These are phyloP conservation scores for Marasmius fiardii DNA, from an alignment of 1,284 basidiomycete species.

Conservation along the genomic window DNA sequence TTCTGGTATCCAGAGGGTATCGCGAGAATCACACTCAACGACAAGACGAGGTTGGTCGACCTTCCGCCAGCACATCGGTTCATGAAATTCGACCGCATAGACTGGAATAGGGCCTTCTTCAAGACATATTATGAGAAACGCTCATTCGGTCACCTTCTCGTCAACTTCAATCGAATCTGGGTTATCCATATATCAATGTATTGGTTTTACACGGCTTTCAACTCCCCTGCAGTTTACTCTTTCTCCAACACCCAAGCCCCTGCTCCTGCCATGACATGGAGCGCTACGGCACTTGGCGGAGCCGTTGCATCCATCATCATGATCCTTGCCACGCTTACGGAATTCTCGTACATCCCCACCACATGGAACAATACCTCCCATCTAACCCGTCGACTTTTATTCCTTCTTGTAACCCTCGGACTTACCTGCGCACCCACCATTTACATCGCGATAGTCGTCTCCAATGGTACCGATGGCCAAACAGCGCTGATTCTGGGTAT, in stretches of 20 bases:
- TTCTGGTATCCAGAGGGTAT: conserved; percentile 99
- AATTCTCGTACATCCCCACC: conserved; percentile 94
- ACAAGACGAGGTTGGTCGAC: conserved; percentile 92
- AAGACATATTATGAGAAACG: conserved; percentile 97
- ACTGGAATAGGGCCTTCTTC: conserved; percentile 94
- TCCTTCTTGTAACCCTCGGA: conserved; percentile 81
- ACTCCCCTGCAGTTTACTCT: conserved; percentile 84
- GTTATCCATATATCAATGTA: conserved; percentile 90
- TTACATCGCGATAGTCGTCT: conserved; percentile 79
- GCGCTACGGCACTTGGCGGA: conserved; percentile 86
- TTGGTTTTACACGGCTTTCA: conserved; percentile 94
- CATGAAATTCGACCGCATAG: conserved; percentile 93
- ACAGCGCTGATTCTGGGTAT: conserved; percentile 85
- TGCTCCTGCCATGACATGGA: conserved; percentile 80
- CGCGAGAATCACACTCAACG: conserved; percentile 82
- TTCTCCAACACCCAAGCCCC: conserved; percentile 37
- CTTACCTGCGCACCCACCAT: conserved; percentile 88
- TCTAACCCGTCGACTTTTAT: conserved; percentile 81
- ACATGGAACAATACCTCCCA: conserved; percentile 98
- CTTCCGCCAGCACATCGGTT: conserved; percentile 86
- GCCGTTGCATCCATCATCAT: conserved; percentile 90
- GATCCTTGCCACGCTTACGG: conserved; percentile 88
- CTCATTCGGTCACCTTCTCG: conserved; percentile 89
- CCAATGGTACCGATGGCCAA: conserved; percentile 56
- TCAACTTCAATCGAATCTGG: conserved; percentile 99